Evolutionary conservation across 305 asterid genomes (phyloP), one percentile per base, ranked within the genome.

Genomic region (Fraxinus baroniana): DNA sequence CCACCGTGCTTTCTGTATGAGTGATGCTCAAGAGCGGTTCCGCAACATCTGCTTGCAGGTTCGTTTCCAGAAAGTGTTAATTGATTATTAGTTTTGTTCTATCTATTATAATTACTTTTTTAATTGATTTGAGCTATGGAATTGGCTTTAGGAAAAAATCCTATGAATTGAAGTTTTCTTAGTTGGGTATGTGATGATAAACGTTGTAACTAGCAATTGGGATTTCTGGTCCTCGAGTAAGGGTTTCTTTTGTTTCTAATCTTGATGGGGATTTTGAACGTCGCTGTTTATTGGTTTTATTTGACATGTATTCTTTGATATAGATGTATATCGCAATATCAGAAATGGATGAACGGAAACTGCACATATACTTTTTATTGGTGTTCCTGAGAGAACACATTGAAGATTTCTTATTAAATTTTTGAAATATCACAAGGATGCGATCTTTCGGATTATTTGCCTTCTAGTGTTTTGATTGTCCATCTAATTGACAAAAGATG

Each of bases 11-110:
- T 96, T 96, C 86, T 91, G 97, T 84, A 96, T 93, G 98, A 93
- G 97, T 81, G 97, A 96, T 85, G 97, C 98, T 79, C 98, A 96
- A 74, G 99, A 96, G 84, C 89, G 98, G 5, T 96, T 96, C 85
- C 94, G 98, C 30, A 94, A 96, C 89, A 94, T 96, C 77, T 92
- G 90, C 24, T 90, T 96, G 84, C 98, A 93, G 98, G 99, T 96
- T 83, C 39, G 33, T 24, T 82, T 57, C 5, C 30, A 57, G 81
- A 3, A 78, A 77, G 49, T 41, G 13, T 17, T 24, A 2, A 39
- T 39, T 8, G 68, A 41, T 68, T 26, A 82, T 79, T 73, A 1
- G 8, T 7, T 46, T 71, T 64, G 12, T 15, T 46, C 17, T 15
- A 76, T 77, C 5, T n/a, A 64, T 73, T 55, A 39, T 74, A 6